Base-by-base conservation (phyloP, 2,329 filamentous ascomycete genomes). In the Immersiporthe knoxdaviesiana region DNA sequence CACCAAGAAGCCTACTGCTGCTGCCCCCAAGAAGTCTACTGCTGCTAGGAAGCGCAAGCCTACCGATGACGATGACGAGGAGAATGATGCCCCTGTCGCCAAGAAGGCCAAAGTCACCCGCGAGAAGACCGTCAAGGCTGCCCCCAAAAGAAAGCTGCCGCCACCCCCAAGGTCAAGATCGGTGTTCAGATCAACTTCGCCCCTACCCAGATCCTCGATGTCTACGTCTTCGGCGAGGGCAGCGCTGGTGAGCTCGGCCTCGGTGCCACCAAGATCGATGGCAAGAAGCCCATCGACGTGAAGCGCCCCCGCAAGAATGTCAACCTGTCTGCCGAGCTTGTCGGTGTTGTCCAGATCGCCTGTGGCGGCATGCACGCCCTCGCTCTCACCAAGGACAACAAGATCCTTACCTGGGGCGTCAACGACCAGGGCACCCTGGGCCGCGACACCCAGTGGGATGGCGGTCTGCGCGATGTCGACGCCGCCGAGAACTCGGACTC, bases 381-480 rank as follows among this genome's bases (percentile, higher is more conserved):
- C 72, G 92, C 90, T 3, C 81, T 96, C 65, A 95, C 93, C 63
- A 86, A 90, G 73, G 91, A 95, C 78, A 93, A 94, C 83, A 90
- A 90, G 80, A 91, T 97, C 74, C 82, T 93, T 66, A 94, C 92
- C 37, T 97, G 93, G 93, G 93, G 93, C 66, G 92, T 96, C 74
- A 96, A 96, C 77, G 93, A 97, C 76, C 90, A 94, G 76, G 91
- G 91, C 72, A 92, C 93, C 11, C 85, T 97, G 50, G 93, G 93
- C 56, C 86, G 93, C 76, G 87, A 92, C 76, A 94, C 91, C 3
- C 79, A 81, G 2, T 88, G 87, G 82, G 85, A 87, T 2, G 88
- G 88, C 62, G 87, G 87, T 16, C 77, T 84, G 64, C 81, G 85
- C 62, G 85, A 88, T 66, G 83, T 84, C 11, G 82, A 66, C 14